These are phyloP conservation scores for Clitoria ternatea DNA, from an alignment of 306 rosid genomes.

Conservation along the genomic window DNA sequence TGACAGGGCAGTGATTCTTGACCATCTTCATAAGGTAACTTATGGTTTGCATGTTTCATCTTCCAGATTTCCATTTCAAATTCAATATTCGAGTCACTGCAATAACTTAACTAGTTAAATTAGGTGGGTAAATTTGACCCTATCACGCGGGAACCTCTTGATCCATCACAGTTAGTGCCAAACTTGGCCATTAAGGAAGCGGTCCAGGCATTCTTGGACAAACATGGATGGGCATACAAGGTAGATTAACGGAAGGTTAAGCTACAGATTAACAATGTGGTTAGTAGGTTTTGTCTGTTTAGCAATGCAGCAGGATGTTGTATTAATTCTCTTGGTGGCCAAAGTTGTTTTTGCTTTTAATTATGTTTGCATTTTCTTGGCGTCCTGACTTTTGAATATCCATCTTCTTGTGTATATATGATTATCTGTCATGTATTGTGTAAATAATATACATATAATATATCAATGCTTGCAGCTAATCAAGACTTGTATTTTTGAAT, in stretches of 20 bases:
- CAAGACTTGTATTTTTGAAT: background rate
- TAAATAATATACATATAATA: constrained; percentile 11
- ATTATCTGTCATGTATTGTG: constrained; percentile 12
- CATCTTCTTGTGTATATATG: constrained; percentile 23
- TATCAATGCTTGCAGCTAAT: background rate
- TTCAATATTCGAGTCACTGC: background rate
- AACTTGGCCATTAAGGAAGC: constrained; percentile 86
- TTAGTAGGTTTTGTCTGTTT: constrained; percentile 6
- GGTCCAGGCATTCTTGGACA: constrained; percentile 61
- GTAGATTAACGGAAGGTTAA: constrained; percentile 33
- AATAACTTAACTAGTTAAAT: constrained; percentile 7
- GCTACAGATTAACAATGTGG: background rate
- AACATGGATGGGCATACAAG: constrained; percentile 91
- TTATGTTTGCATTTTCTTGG: background rate
- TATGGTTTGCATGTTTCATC: constrained; percentile 19
- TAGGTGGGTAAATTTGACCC: constrained; percentile 94
- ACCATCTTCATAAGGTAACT: constrained; percentile 79
- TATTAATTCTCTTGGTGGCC: background rate
- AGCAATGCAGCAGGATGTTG: constrained; percentile 13
- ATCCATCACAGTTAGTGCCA: constrained; percentile 53
- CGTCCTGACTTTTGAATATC: constrained; percentile 11
- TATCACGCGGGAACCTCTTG: constrained; percentile 62
- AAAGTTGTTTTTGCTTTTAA: background rate
- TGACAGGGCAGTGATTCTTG: constrained; percentile 83
- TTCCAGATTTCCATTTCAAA: background rate